Conservation (phyloP, 2,329 filamentous ascomycete species). For the Phialophora expanda region DNA sequence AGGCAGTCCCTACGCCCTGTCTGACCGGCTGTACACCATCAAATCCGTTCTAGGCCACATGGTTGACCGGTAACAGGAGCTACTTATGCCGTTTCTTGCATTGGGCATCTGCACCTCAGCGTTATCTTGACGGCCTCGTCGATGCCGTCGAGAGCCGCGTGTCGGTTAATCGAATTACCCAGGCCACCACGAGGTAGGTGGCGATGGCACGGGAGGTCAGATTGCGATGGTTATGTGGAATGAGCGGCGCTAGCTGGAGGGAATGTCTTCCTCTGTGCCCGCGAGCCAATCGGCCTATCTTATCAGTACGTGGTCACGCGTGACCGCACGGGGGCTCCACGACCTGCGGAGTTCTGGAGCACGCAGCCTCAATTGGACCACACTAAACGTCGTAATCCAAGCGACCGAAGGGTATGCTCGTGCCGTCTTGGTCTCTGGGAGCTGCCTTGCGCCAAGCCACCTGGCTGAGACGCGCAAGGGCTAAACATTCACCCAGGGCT, state of each 20-base stretch:
- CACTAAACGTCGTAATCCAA: constrained; percentile 9
- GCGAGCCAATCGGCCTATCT: constrained; percentile 11
- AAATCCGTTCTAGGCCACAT: not conserved
- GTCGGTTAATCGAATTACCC: constrained; percentile 18
- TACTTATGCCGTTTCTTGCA: not conserved
- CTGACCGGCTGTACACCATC: not conserved
- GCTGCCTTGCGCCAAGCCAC: not conserved
- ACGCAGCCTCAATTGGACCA: not conserved
- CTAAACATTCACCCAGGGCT: constrained; percentile 1
- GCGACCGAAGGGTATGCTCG: not conserved
- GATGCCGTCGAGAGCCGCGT: constrained; percentile 6
- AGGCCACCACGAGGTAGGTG: constrained; percentile 5
- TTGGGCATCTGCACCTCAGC: not conserved
- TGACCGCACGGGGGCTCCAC: not conserved
- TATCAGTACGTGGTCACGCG: not conserved
- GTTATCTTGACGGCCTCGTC: constrained; percentile 1
- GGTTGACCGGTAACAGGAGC: not conserved
- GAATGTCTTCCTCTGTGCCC: constrained; percentile 2
- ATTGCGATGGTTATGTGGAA: not conserved
- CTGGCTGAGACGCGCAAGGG: not conserved
- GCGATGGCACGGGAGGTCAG: constrained; percentile 9
- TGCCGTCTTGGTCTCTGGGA: not conserved
- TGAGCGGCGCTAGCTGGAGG: constrained; percentile 9
- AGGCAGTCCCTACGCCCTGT: no score
- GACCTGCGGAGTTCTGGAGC: constrained; percentile 7